Conservation (phyloP, 2,329 filamentous ascomycete genomes). For the Aspergillus tamarii region DNA sequence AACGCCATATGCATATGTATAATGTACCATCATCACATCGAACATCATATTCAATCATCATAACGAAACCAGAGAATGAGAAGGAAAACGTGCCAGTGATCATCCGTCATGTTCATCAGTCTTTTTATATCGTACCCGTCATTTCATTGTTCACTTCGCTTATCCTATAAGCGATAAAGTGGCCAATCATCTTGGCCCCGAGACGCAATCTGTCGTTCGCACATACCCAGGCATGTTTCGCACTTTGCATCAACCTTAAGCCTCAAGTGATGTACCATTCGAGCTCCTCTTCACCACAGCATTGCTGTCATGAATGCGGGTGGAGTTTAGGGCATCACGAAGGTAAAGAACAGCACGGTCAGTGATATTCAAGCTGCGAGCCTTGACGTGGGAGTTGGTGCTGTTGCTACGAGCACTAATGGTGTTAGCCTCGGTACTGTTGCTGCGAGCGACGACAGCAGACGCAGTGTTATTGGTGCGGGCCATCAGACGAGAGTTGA, state of each 20-base stretch:
- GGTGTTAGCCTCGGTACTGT: slow-evolving; percentile 4
- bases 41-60: background rate
- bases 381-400: slow-evolving; percentile 7
- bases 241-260: background rate
- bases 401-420: slow-evolving; percentile 1
- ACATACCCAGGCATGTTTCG: background rate
- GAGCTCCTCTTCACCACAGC: slow-evolving; percentile 4
- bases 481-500: background rate
- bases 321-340: slow-evolving; percentile 16
- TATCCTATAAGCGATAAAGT: background rate
- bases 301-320: slow-evolving; percentile 5
- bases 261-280: slow-evolving; percentile 15
- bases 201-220: background rate
- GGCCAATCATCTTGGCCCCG: background rate
- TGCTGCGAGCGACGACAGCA: slow-evolving; percentile 4
- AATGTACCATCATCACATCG: background rate
- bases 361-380: slow-evolving; percentile 12
- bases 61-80: slow-evolving; percentile 2
- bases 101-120: slow-evolving; percentile 2
- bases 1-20: slow-evolving; percentile 13
- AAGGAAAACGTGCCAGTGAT: background rate
- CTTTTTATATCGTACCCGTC: background rate
- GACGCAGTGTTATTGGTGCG: background rate
- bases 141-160: slow-evolving; percentile 2
- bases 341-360: slow-evolving; percentile 9